phyloP scores from a whole-genome alignment of 306 rosid species.

The Astragalus glycyphyllos region DNA sequence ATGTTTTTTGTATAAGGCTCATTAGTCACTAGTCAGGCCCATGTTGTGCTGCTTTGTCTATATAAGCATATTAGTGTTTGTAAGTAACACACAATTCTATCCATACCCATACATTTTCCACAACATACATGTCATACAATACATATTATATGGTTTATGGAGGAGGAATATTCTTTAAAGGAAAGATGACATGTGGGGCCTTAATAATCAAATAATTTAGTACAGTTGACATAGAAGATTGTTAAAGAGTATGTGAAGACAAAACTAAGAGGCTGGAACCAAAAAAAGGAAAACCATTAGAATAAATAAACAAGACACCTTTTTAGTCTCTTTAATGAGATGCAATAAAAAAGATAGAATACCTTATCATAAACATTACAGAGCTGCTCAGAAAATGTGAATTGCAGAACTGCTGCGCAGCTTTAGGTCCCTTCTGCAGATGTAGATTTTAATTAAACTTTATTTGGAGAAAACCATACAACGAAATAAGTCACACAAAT shows the following conservation, averaged over 20 bases:
- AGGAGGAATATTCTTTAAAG: neutral
- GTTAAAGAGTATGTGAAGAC: neutral
- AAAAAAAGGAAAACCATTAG: neutral
- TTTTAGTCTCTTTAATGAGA: conserved; percentile 26
- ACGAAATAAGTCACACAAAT: conserved; percentile 3
- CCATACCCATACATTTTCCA: too few relatives aligned
- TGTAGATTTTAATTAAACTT: conserved; percentile 36
- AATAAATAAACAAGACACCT: conserved; percentile 10
- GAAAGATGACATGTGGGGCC: neutral
- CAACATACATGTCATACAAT: too few relatives aligned
- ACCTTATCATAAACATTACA: conserved; percentile 95
- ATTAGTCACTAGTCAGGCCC: too few relatives aligned
- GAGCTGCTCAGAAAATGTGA: conserved; percentile 81
- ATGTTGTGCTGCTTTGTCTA: too few relatives aligned
- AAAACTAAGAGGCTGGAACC: conserved; percentile 1
- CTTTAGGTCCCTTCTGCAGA: conserved; percentile 81
- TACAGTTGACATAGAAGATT: neutral
- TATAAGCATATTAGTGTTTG: too few relatives aligned
- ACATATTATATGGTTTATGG: neutral
- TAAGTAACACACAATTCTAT: too few relatives aligned
- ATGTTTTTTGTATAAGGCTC: too few relatives aligned
- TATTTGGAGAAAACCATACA: conserved; percentile 21
- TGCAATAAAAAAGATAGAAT: conserved; percentile 38
- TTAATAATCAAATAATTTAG: neutral
- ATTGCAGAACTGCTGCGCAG: conserved; percentile 82